Conservation (phyloP, 331 rosid genomes). For the Quercus tomentella region DNA sequence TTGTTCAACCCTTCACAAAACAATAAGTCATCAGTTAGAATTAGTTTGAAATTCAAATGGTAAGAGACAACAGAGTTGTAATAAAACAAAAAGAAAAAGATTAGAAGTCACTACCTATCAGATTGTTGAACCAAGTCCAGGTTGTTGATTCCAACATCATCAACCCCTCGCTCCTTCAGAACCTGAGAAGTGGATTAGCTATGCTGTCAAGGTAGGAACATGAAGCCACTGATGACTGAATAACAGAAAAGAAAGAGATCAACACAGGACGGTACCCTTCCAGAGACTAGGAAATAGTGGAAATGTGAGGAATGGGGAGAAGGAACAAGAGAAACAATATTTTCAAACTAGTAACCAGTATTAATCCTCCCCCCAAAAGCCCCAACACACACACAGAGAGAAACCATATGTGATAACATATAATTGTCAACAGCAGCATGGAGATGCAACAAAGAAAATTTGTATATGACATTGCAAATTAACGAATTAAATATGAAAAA, state of each 20-base stretch:
- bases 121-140: conserved; percentile 52
- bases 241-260: not conserved
- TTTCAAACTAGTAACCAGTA: not conserved
- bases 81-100: not conserved
- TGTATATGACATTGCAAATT: conserved; percentile 3
- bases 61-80: not conserved
- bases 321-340: not conserved
- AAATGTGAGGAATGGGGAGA: not conserved
- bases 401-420: not conserved
- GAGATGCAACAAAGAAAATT: conserved; percentile 1
- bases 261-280: not conserved
- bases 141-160: conserved; percentile 46
- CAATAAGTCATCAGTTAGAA: not conserved
- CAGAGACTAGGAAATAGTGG: not conserved
- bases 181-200: conserved; percentile 49
- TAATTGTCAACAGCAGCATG: not conserved
- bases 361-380: not conserved
- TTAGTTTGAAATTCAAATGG: not conserved
- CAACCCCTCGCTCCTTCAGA: conserved; percentile 89
- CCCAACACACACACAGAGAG: not conserved
- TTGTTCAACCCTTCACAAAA: conserved; percentile 55
- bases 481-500: not conserved
- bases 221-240: conserved; percentile 14
- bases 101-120: conserved; percentile 49
- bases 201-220: conserved; percentile 13